These are phyloP conservation scores for Metrosideros polymorpha DNA, from an alignment of 441 rosid genomes.

Conservation along the genomic window DNA sequence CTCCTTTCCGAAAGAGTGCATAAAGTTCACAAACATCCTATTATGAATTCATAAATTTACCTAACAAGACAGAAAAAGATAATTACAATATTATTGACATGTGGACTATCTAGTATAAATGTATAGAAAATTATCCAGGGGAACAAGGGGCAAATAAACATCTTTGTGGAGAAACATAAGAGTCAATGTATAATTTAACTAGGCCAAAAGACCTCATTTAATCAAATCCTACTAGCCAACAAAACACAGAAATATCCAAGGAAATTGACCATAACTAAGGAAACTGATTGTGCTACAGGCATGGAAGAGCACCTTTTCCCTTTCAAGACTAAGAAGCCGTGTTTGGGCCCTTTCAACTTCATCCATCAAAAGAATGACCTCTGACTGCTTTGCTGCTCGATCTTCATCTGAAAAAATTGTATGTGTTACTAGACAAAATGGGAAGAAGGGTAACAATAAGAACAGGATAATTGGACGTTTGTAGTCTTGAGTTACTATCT, in stretches of 20 bases:
- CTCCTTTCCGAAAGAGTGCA: not conserved
- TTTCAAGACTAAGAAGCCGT: constrained; percentile 91
- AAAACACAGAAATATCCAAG: not conserved
- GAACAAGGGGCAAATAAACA: not conserved
- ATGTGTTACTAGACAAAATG: not conserved
- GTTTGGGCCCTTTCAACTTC: constrained; percentile 99
- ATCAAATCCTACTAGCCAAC: not conserved
- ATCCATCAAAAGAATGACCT: constrained; percentile 91
- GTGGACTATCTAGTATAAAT: not conserved
- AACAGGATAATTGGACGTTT: not conserved
- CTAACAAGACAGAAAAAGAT: not conserved
- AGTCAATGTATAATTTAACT: not conserved
- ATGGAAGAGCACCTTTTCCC: constrained; percentile 73
- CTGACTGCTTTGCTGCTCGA: constrained; percentile 89
- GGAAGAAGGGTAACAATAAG: not conserved
- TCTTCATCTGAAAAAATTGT: constrained; percentile 72
- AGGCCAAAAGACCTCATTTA: not conserved
- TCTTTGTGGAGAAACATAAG: not conserved
- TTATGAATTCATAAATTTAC: not conserved
- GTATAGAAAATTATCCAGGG: not conserved
- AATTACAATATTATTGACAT: not conserved
- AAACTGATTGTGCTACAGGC: constrained; percentile 3
- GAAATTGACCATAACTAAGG: not conserved
- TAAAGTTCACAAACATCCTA: not conserved
- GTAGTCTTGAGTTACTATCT: not conserved